Evolutionary conservation across 2,329 filamentous ascomycete genomes (phyloP), one percentile per base, ranked within the genome.

Genomic region (Stagonosporopsis vannaccii): DNA sequence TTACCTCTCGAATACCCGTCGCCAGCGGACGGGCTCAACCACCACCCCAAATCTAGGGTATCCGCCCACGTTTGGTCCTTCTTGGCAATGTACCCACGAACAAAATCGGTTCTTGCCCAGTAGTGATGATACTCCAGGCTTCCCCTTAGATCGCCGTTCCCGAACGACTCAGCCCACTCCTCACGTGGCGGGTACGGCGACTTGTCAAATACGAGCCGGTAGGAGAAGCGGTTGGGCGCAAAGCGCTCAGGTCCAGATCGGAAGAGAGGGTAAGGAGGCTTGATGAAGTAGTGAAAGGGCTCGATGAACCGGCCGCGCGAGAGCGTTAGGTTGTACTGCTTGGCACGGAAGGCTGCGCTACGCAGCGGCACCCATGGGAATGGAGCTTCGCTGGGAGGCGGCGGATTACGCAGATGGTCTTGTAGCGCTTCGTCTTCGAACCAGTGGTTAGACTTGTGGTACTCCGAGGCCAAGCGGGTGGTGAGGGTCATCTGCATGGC

Each of bases 261-360:
- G 22, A 53, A 22, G 36, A 53, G n/a, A 12, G 49, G 55, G 20
- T 49, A 53, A 8, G 44, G 19, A 17, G 25, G 19, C 45, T 49
- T 58, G 20, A 45, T 26, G 13, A 35, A 44, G 15, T 20, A 19
- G 37, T 53, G 32, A 26, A 58, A 58, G 19, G 55, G 49, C 55
- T 58, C 55, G 22, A 54, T 54, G 23, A 58, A 58, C 12, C 22
- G 44, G 43, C 55, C 55, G 23, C 35, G 44, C 25, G 37, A 58
- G 7, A 58, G 32, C n/a, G 37, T 58, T 13, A 58, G 44, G 15
- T 44, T 53, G 33, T 53, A 58, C n/a, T 53, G 40, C 44, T 58
- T 58, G 19, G 55, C 44, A 6, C 33, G 26, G 36, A 58, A 58
- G 44, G 55, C 55, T 19, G 44, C 40, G 40, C 45, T 54, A 15